Evolutionary conservation across 495 filamentous ascomycete species (phyloP).

Genomic region (Hyaloscypha variabilis): DNA sequence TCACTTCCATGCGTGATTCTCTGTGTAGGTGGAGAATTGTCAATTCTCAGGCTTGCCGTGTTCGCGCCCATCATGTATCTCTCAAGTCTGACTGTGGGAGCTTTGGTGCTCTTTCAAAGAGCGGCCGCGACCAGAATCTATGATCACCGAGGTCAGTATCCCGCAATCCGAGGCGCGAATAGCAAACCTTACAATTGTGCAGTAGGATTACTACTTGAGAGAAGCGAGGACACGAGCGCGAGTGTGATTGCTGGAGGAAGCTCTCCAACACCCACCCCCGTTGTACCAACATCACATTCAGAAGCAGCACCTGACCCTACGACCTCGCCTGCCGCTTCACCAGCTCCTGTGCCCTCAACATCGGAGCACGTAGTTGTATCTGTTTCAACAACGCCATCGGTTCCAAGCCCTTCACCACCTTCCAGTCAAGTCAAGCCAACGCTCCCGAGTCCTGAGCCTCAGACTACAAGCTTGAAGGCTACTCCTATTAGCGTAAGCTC

Average conservation of each 20-base stretch:
- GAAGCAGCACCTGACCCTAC: neutral
- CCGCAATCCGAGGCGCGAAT: neutral
- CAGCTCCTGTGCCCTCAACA: neutral
- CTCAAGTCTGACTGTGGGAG: conserved; percentile 13
- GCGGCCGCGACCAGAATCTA: conserved; percentile 4
- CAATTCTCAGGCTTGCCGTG: neutral
- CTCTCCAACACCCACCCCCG: neutral
- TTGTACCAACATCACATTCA: neutral
- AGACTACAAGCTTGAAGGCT: neutral
- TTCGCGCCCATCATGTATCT: conserved; percentile 20
- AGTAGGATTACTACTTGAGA: neutral
- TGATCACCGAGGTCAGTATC: conserved; percentile 16
- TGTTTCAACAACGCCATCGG: neutral
- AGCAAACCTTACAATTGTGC: neutral
- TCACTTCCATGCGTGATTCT: neutral
- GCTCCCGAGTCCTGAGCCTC: neutral
- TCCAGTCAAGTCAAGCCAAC: conserved; percentile 1
- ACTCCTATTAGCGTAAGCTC: neutral
- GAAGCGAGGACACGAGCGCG: neutral
- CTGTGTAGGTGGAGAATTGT: conserved; percentile 15
- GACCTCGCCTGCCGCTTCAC: neutral
- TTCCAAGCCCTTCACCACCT: neutral
- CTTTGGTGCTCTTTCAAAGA: conserved; percentile 14
- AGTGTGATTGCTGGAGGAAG: neutral
- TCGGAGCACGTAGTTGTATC: neutral